These are phyloP conservation scores for Albizia julibrissin DNA, from an alignment of 306 rosid species.

Conservation along the genomic window DNA sequence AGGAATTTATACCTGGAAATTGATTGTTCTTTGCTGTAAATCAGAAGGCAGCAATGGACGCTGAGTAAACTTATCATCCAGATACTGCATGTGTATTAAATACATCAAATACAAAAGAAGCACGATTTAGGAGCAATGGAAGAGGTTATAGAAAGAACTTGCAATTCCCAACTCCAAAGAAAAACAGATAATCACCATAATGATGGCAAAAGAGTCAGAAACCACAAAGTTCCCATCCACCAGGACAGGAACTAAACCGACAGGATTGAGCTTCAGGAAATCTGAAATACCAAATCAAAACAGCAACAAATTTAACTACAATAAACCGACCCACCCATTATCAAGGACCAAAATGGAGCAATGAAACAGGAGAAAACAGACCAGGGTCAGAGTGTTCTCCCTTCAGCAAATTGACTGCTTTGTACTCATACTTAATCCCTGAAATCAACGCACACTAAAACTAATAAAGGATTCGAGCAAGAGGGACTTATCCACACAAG, in stretches of 20 bases:
- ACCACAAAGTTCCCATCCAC: conserved; percentile 55
- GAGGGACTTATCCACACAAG: not conserved
- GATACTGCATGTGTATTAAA: conserved; percentile 45
- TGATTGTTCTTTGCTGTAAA: conserved; percentile 59
- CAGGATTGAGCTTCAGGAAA: conserved; percentile 62
- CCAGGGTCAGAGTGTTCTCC: conserved; percentile 63
- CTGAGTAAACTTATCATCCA: conserved; percentile 84
- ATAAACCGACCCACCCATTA: not conserved
- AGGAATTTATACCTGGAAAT: conserved; percentile 61
- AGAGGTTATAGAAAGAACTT: not conserved
- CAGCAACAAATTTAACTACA: not conserved
- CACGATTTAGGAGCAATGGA: not conserved
- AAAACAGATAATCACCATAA: conserved; percentile 44
- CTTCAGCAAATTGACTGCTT: conserved; percentile 54
- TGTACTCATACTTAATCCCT: conserved; percentile 64
- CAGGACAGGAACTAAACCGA: conserved; percentile 69
- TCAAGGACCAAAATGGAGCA: not conserved
- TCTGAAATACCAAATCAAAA: conserved; percentile 40
- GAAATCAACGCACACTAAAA: not conserved
- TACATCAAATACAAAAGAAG: not conserved
- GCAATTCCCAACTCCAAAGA: not conserved
- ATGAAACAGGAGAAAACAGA: conserved; percentile 5
- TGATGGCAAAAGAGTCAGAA: conserved; percentile 73
- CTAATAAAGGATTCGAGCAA: not conserved
- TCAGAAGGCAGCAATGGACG: conserved; percentile 71